These are phyloP conservation scores for Chaetomium olivaceum DNA, from an alignment of 2,329 filamentous ascomycete genomes.

Conservation along the genomic window DNA sequence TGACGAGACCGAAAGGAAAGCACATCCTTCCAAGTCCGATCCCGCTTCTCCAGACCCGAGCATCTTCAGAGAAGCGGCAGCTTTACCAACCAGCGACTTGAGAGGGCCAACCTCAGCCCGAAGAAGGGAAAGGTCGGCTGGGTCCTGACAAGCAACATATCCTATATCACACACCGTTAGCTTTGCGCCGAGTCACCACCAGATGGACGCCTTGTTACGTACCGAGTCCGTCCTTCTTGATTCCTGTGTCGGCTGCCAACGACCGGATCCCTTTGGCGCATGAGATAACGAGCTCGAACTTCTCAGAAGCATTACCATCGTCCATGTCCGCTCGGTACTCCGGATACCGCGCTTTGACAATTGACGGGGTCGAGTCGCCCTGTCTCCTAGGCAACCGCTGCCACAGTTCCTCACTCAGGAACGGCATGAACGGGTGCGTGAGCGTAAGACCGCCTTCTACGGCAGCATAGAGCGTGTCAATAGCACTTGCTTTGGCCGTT, in stretches of 20 bases:
- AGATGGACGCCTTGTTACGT: neutral
- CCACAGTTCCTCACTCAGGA: conserved; percentile 79
- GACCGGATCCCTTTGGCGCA: conserved; percentile 1
- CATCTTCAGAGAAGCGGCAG: neutral
- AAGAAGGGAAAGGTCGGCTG: neutral
- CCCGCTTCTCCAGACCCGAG: neutral
- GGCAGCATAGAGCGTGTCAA: conserved; percentile 76
- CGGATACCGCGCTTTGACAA: conserved; percentile 73
- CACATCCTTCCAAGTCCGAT: neutral
- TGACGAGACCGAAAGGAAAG: neutral
- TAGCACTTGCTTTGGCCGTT: conserved; percentile 68
- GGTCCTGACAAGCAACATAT: neutral
- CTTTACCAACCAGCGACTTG: neutral
- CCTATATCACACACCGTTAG: neutral
- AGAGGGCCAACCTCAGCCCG: neutral
- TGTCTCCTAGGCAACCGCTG: conserved; percentile 75
- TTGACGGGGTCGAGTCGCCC: conserved; percentile 68
- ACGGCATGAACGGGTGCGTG: conserved; percentile 81
- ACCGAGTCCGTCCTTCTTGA: neutral
- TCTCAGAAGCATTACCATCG: neutral
- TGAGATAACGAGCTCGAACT: neutral
- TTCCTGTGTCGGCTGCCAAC: neutral
- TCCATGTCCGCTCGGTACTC: conserved; percentile 34
- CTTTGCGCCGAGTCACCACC: neutral
- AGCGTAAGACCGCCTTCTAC: conserved; percentile 73